These are phyloP conservation scores for Camellia japonica DNA, from an alignment of 148 eudicot species.

Conservation along the genomic window DNA sequence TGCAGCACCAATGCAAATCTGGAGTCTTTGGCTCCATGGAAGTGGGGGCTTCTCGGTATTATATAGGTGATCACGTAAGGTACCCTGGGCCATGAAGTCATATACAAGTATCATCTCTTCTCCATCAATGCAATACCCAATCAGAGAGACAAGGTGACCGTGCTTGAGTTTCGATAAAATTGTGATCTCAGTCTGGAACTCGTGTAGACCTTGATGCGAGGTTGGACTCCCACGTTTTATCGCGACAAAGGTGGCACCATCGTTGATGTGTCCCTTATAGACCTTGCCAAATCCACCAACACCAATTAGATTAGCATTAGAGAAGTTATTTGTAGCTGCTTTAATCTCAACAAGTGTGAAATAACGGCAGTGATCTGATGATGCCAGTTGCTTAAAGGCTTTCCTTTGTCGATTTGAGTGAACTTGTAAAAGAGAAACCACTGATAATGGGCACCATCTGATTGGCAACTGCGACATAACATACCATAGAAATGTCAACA, in stretches of 20 bases:
- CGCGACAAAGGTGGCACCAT: neutral
- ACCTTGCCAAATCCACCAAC: neutral
- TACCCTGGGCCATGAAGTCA: constrained; percentile 3
- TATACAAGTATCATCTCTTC: constrained; percentile 1
- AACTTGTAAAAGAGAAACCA: too few species aligned
- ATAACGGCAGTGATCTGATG: neutral
- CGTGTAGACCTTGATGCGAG: constrained; percentile 2
- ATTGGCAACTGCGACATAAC: neutral
- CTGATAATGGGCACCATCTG: too few species aligned
- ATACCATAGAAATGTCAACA: neutral
- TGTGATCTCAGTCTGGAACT: neutral
- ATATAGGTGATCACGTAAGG: neutral
- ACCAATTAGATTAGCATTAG: neutral
- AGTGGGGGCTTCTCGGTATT: neutral
- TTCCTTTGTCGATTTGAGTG: neutral
- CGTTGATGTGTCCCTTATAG: neutral
- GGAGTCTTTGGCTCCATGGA: neutral
- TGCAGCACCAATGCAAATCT: neutral
- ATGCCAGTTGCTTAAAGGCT: neutral
- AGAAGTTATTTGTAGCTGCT: neutral
- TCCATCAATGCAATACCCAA: neutral
- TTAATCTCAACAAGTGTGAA: neutral
- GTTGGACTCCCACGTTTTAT: neutral
- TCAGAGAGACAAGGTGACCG: neutral
- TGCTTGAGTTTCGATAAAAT: neutral